phyloP scores from a whole-genome alignment of 768 basidiomycete species.

The Cyathus striatus region DNA sequence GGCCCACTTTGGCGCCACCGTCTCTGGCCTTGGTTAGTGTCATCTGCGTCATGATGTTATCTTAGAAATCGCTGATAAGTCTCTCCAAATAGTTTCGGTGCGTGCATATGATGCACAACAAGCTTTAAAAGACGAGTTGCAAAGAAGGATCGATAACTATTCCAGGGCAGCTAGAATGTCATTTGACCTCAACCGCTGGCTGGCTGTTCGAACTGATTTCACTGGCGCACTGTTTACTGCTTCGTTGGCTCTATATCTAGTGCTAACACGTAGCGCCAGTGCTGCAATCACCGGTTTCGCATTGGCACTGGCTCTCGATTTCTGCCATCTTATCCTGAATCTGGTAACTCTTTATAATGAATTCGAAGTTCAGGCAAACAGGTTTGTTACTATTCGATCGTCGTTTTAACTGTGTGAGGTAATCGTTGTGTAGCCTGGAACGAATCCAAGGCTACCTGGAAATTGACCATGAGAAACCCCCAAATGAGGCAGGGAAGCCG shows the following conservation, averaged over 20 bases:
- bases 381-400: slow-evolving; percentile 17
- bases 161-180: slow-evolving; percentile 38
- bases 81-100: slow-evolving; percentile 39
- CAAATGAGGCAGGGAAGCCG: slow-evolving; percentile 30
- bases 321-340: slow-evolving; percentile 53
- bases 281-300: slow-evolving; percentile 48
- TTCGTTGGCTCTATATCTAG: slow-evolving; percentile 50
- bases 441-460: slow-evolving; percentile 9
- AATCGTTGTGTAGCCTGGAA: slow-evolving; percentile 8
- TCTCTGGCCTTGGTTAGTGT: slow-evolving; percentile 47
- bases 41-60: slow-evolving; percentile 12
- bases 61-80: background rate
- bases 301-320: slow-evolving; percentile 54
- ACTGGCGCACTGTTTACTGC: slow-evolving; percentile 54
- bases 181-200: slow-evolving; percentile 49
- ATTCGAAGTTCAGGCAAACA: slow-evolving; percentile 42
- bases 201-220: slow-evolving; percentile 51
- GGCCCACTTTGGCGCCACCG: slow-evolving; percentile 41
- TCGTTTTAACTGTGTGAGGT: slow-evolving; percentile 10
- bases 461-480: slow-evolving; percentile 11
- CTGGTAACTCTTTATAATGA: slow-evolving; percentile 39
- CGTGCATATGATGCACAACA: slow-evolving; percentile 63
- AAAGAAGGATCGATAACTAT: slow-evolving; percentile 51
- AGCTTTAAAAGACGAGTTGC: slow-evolving; percentile 39
- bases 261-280: slow-evolving; percentile 27